These are phyloP conservation scores for Crithidia acanthocephali DNA, from an alignment of 208 protist genomes.

Conservation along the genomic window DNA sequence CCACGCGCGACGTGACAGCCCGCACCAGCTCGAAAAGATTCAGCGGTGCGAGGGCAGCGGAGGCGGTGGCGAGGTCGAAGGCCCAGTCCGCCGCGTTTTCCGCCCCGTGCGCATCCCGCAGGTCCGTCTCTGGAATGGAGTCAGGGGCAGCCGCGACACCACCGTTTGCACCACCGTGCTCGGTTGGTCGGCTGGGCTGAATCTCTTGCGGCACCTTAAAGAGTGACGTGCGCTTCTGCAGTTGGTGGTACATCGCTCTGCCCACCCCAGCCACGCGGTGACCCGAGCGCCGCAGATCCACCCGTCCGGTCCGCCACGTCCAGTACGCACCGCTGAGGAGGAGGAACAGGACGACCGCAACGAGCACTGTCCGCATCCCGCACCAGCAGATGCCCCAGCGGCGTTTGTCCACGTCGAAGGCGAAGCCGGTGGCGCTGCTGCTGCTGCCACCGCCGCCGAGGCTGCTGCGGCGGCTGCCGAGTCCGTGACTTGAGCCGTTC, in stretches of 20 bases:
- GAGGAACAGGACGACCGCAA: slow-evolving; percentile 7
- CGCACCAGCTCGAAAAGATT: slow-evolving; percentile 20
- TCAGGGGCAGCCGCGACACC: not conserved
- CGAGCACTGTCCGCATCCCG: not conserved
- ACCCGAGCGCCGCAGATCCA: not conserved
- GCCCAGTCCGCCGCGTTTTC: not conserved
- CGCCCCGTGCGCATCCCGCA: not conserved
- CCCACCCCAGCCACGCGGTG: not conserved
- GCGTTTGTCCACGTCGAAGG: not conserved
- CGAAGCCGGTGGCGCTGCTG: not conserved
- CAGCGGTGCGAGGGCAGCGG: not conserved
- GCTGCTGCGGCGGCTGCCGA: not conserved
- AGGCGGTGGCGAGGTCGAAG: not conserved
- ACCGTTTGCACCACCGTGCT: not conserved
- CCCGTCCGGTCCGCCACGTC: slow-evolving; percentile 2
- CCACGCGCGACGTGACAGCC: slow-evolving; percentile 38
- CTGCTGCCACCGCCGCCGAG: not conserved
- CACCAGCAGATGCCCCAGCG: not conserved
- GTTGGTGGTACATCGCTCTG: slow-evolving; percentile 6
- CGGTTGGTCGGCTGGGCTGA: not conserved
- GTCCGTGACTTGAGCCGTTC: not conserved
- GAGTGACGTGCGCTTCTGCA: slow-evolving; percentile 17
- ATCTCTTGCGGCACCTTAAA: slow-evolving; percentile 29
- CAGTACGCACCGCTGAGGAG: slow-evolving; percentile 13
- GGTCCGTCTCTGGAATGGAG: not conserved